These are phyloP conservation scores for Penicillium sp. DNA, from an alignment of 2,329 filamentous ascomycete genomes.

Conservation along the genomic window DNA sequence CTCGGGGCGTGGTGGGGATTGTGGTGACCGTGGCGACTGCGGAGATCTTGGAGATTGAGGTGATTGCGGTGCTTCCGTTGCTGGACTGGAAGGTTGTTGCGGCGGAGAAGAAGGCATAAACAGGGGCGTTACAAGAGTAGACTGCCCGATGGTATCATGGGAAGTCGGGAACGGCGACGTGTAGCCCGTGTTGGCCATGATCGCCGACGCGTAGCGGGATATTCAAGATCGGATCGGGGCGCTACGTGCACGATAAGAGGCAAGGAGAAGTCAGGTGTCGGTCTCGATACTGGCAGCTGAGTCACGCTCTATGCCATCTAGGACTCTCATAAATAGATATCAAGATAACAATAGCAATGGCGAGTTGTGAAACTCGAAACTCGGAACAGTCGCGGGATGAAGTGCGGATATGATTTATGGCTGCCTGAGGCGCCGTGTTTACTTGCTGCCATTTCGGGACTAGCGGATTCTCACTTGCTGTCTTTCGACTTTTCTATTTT, in stretches of 20 bases:
- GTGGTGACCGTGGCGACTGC: constrained; percentile 7
- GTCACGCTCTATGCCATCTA: not conserved
- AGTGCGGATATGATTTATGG: constrained; percentile 7
- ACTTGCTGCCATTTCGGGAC: constrained; percentile 25
- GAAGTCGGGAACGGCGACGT: constrained; percentile 48
- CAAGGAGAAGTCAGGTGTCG: not conserved
- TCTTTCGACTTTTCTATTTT: not conserved
- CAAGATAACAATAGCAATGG: constrained; percentile 29
- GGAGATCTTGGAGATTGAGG: constrained; percentile 18
- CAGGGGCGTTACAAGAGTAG: constrained; percentile 45
- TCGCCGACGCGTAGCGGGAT: constrained; percentile 27
- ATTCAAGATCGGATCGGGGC: constrained; percentile 13
- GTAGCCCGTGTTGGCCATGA: constrained; percentile 47
- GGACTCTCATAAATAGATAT: constrained; percentile 3
- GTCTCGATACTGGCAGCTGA: not conserved
- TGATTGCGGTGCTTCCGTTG: constrained; percentile 23
- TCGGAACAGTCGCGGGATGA: constrained; percentile 8
- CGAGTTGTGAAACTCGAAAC: constrained; percentile 16
- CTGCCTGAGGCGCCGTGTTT: constrained; percentile 32
- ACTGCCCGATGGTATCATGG: constrained; percentile 51
- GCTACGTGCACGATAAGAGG: constrained; percentile 10
- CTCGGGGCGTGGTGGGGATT: constrained; percentile 32
- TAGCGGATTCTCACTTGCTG: constrained; percentile 13
- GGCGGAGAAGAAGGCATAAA: constrained; percentile 48
- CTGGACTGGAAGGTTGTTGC: constrained; percentile 24